phyloP scores from a whole-genome alignment of 192 early-diverging fungal genomes.

The Kickxella alabastrina region DNA sequence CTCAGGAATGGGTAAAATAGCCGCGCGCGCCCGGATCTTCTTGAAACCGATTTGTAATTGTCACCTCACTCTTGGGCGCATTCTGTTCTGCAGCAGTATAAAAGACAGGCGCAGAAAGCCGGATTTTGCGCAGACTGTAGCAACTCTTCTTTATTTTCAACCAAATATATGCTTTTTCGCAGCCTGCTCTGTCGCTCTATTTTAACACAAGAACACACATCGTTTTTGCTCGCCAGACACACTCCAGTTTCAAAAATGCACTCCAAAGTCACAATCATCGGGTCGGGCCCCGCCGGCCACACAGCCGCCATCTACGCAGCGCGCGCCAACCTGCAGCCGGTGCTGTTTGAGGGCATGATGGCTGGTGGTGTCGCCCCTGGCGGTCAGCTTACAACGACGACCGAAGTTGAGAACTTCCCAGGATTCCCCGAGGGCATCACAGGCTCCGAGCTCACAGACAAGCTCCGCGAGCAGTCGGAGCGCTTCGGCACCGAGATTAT shows the following conservation, averaged over 20 bases:
- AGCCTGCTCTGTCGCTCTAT: too few species aligned
- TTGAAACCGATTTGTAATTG: too few species aligned
- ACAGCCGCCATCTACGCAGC: conserved; percentile 95
- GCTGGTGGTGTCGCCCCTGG: conserved; percentile 80
- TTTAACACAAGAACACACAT: too few species aligned
- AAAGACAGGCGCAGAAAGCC: too few species aligned
- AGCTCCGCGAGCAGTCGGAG: conserved; percentile 79
- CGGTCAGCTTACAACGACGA: conserved; percentile 91
- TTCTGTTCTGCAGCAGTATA: too few species aligned
- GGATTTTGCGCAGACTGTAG: too few species aligned
- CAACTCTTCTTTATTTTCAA: too few species aligned
- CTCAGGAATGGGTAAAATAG: too few species aligned
- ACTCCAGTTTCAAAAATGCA: conserved; percentile 32
- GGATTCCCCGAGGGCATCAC: conserved; percentile 92
- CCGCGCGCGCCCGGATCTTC: too few species aligned
- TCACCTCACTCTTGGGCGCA: too few species aligned
- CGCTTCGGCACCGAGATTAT: conserved; percentile 82
- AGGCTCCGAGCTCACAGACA: conserved; percentile 84
- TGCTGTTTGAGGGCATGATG: conserved; percentile 96
- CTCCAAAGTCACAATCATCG: conserved; percentile 63
- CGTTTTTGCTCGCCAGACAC: too few species aligned
- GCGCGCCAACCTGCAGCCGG: conserved; percentile 87
- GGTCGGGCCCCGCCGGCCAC: conserved; percentile 95
- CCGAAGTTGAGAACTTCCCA: conserved; percentile 94
- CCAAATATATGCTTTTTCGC: too few species aligned